phyloP scores from a whole-genome alignment of 164 flowering plant genomes.

The Macadamia integrifolia region DNA sequence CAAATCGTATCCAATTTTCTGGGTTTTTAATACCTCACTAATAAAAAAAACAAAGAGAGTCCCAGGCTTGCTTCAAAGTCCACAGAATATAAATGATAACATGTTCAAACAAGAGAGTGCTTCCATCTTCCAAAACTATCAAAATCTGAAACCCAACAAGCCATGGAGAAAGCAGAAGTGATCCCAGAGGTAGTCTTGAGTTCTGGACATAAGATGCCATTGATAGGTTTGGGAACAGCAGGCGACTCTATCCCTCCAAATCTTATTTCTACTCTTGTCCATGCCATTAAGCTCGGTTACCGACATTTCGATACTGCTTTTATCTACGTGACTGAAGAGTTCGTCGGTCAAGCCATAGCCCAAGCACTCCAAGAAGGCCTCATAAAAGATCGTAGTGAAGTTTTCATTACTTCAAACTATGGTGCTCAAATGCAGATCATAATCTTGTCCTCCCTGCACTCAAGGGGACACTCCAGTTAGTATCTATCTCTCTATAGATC shows the following conservation, averaged over 20 bases:
- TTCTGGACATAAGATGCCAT: too few species aligned
- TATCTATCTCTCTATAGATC: too few species aligned
- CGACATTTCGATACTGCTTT: constrained; percentile 36
- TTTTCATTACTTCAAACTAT: constrained; percentile 43
- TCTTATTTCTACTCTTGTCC: constrained; percentile 3
- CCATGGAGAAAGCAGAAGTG: too few species aligned
- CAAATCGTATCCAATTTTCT: too few species aligned
- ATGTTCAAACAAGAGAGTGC: too few species aligned
- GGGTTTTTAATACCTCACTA: too few species aligned
- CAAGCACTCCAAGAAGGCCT: constrained; percentile 27
- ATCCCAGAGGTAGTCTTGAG: too few species aligned
- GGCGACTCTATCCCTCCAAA: constrained; percentile 4
- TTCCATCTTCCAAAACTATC: too few species aligned
- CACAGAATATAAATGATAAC: too few species aligned
- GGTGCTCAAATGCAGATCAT: constrained; percentile 22
- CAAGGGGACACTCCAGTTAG: constrained; percentile 22
- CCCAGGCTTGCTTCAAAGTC: too few species aligned
- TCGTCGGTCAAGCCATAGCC: constrained; percentile 25
- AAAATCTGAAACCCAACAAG: too few species aligned
- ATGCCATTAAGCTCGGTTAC: constrained; percentile 30
- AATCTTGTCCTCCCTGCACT: constrained; percentile 32
- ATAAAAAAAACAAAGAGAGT: too few species aligned
- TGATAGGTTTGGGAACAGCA: constrained; percentile 20
- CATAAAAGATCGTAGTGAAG: constrained; percentile 22
- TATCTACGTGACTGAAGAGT: constrained; percentile 21